These are phyloP conservation scores for Chalara sp. DNA, from an alignment of 2,329 filamentous ascomycete species.

Conservation along the genomic window DNA sequence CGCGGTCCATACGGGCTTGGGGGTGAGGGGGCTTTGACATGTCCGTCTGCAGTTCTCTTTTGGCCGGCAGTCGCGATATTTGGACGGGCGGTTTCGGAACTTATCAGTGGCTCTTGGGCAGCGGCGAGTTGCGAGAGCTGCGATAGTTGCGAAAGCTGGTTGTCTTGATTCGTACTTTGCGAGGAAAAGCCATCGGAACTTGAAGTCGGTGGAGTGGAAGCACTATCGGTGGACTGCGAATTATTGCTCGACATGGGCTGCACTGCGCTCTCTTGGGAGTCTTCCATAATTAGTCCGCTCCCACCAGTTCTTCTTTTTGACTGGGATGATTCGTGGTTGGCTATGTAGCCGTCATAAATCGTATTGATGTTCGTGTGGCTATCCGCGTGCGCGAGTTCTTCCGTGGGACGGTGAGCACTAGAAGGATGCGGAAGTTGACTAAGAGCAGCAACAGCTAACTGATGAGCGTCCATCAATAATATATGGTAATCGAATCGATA, in stretches of 20 bases:
- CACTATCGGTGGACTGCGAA: constrained; percentile 38
- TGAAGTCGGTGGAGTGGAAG: constrained; percentile 31
- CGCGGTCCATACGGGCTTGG: constrained; percentile 18
- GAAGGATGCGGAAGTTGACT: constrained; percentile 11
- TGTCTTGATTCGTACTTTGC: constrained; percentile 39
- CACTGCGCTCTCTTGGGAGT: constrained; percentile 6
- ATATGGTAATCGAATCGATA: too few relatives aligned
- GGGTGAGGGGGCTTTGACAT: constrained; percentile 54
- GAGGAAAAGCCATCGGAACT: constrained; percentile 28
- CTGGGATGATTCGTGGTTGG: constrained; percentile 8
- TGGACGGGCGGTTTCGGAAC: constrained; percentile 13
- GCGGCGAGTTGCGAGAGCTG: constrained; percentile 53
- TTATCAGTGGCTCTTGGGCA: constrained; percentile 33
- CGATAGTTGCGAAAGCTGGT: constrained; percentile 45
- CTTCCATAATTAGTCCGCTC: constrained; percentile 5
- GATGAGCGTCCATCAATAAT: constrained; percentile 19
- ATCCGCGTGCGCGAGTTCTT: constrained; percentile 10
- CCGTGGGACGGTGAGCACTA: constrained; percentile 12
- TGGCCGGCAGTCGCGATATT: constrained; percentile 35
- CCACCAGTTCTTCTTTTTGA: constrained; percentile 1
- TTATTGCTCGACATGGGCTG: constrained; percentile 31
- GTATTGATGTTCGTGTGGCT: constrained; percentile 20
- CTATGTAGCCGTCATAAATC: constrained; percentile 10
- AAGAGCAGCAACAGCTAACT: constrained; percentile 22
- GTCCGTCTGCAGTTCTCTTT: constrained; percentile 73